phyloP scores from a whole-genome alignment of 106 monocot species.

The Dioscorea alata region DNA sequence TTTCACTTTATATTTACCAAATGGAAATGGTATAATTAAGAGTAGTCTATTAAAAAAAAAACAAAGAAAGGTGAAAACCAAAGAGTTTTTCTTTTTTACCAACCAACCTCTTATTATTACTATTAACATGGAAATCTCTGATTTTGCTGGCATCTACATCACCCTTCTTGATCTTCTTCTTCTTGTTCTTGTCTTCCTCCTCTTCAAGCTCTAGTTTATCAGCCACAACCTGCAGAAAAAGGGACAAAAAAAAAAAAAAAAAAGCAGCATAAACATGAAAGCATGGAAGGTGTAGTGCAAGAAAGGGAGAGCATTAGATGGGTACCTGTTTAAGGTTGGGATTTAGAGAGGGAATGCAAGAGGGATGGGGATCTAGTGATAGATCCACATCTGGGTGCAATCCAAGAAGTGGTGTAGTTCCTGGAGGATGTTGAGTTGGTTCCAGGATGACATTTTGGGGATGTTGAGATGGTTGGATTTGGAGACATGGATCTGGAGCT shows the following conservation, averaged over 20 bases:
- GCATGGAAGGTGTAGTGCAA: too few relatives aligned
- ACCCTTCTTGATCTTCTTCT: neutral
- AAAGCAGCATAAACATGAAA: neutral
- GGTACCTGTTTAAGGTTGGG: too few relatives aligned
- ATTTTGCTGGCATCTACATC: too few relatives aligned
- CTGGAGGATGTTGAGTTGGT: neutral
- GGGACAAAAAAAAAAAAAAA: too few relatives aligned
- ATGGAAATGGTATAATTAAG: neutral
- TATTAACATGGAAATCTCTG: neutral
- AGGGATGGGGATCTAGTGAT: neutral
- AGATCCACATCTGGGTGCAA: slow-evolving; percentile 46
- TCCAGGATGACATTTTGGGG: neutral
- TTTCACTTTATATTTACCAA: neutral
- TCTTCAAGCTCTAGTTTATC: neutral
- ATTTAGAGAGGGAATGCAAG: neutral
- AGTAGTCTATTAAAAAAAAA: neutral
- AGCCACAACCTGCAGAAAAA: neutral
- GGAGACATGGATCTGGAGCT: slow-evolving; percentile 17
- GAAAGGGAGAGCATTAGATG: too few relatives aligned
- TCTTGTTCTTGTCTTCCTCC: neutral
- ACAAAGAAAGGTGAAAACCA: neutral
- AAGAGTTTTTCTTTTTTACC: neutral
- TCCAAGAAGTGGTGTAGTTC: neutral
- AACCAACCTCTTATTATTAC: neutral
- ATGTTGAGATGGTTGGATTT: neutral